A percentile compares a stretch with the other conserved stretches of the same genome.
Conservation (phyloP, 306 rosid genomes). For the Ceratonia siliqua region DNA sequence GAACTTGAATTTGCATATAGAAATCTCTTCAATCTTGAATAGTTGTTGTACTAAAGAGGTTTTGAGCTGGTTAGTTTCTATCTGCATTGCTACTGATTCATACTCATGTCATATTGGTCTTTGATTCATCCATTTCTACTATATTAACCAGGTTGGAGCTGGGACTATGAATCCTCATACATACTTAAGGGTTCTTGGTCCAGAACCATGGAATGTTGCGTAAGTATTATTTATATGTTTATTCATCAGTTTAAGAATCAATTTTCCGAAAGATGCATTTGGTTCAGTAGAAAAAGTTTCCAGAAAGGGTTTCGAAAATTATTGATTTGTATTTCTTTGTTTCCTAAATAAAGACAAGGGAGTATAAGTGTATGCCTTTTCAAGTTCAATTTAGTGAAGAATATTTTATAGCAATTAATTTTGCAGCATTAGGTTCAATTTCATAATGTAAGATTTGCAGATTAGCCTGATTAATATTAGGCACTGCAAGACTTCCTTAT, state of each 20-base stretch:
- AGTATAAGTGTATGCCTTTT: background rate
- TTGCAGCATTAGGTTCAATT: background rate
- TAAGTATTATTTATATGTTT: slow-evolving; percentile 70
- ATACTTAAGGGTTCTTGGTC: slow-evolving; percentile 96
- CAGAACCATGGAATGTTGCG: slow-evolving; percentile 99
- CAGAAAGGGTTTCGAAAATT: slow-evolving; percentile 11
- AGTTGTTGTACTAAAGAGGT: background rate
- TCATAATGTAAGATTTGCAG: background rate
- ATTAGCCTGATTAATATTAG: background rate
- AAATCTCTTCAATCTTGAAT: background rate
- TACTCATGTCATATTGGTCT: background rate
- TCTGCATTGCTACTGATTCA: background rate
- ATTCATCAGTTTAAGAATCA: slow-evolving; percentile 33
- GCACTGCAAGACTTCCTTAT: background rate
- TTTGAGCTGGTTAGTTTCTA: background rate
- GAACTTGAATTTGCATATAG: background rate
- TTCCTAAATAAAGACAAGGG: background rate
- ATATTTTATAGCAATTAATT: background rate
- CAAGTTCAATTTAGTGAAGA: background rate
- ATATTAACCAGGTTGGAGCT: slow-evolving; percentile 84
- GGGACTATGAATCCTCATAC: slow-evolving; percentile 99
- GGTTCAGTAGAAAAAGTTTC: background rate
- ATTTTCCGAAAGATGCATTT: slow-evolving; percentile 6
- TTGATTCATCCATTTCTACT: slow-evolving; percentile 30
- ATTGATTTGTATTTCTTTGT: slow-evolving; percentile 4